Conservation (phyloP, 768 basidiomycete genomes). For the Suillus subluteus region DNA sequence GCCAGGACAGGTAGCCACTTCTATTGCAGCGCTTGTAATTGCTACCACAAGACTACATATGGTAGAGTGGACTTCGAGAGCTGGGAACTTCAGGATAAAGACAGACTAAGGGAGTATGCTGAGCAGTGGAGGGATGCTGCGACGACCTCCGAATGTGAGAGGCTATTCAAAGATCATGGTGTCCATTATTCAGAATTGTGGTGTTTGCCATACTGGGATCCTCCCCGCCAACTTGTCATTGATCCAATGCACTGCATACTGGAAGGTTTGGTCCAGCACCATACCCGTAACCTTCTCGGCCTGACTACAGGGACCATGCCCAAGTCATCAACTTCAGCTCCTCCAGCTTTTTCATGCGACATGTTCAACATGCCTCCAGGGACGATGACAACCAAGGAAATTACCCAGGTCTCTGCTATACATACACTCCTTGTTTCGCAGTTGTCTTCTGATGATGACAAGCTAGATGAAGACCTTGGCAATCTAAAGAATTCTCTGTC, state of each 20-base stretch:
- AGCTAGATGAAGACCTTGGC: background rate
- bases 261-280: slow-evolving; percentile 15
- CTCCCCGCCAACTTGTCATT: slow-evolving; percentile 19
- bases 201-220: slow-evolving; percentile 32
- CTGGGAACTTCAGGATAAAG: slow-evolving; percentile 22
- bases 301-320: slow-evolving; percentile 8
- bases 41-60: slow-evolving; percentile 16
- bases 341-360: slow-evolving; percentile 10
- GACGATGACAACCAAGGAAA: slow-evolving; percentile 4
- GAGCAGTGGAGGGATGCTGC: slow-evolving; percentile 21
- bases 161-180: slow-evolving; percentile 22
- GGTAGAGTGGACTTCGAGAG: slow-evolving; percentile 13
- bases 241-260: slow-evolving; percentile 34
- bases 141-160: background rate
- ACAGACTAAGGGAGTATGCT: slow-evolving; percentile 12
- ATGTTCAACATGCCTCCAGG: background rate
- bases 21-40: slow-evolving; percentile 36
- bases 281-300: slow-evolving; percentile 8
- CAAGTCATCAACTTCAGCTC: background rate
- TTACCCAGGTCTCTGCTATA: slow-evolving; percentile 15
- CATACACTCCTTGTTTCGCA: slow-evolving; percentile 6
- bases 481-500: slow-evolving; percentile 10
- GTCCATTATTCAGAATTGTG: slow-evolving; percentile 25
- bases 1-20: too few relatives aligned
- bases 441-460: background rate